phyloP scores from a whole-genome alignment of 106 monocot species.

The Gastrodia elata region DNA sequence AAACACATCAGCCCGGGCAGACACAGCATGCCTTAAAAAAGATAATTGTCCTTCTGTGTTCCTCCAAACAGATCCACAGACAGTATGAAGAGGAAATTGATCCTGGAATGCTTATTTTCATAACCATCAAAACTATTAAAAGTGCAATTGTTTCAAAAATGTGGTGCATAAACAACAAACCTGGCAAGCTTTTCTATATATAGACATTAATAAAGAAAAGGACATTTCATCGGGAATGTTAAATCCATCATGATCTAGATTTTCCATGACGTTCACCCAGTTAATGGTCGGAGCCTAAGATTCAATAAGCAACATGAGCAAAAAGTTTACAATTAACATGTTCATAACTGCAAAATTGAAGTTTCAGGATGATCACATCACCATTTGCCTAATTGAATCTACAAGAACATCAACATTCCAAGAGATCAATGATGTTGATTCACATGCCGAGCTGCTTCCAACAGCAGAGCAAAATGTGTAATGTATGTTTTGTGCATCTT shows the following conservation, averaged over 20 bases:
- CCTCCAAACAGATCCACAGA: slow-evolving; percentile 81
- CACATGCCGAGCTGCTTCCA: slow-evolving; percentile 34
- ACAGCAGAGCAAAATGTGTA: slow-evolving; percentile 58
- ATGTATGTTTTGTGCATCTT: slow-evolving; percentile 51
- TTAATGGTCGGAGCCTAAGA: slow-evolving; percentile 74
- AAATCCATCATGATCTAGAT: slow-evolving; percentile 87
- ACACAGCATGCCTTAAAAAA: slow-evolving; percentile 76
- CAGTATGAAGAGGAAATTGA: slow-evolving; percentile 76
- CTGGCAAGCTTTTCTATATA: slow-evolving; percentile 67
- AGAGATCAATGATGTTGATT: slow-evolving; percentile 38
- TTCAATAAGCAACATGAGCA: neutral
- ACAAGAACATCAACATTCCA: slow-evolving; percentile 91
- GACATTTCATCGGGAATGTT: slow-evolving; percentile 64
- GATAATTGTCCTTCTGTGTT: slow-evolving; percentile 94
- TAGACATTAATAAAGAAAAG: slow-evolving; percentile 69
- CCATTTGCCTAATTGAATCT: slow-evolving; percentile 80
- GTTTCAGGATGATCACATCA: slow-evolving; percentile 20
- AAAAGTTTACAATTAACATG: neutral
- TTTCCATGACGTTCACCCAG: slow-evolving; percentile 70
- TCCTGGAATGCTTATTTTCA: slow-evolving; percentile 36
- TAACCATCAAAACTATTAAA: neutral
- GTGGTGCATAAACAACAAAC: slow-evolving; percentile 17
- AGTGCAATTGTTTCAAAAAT: neutral
- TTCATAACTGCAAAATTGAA: neutral
- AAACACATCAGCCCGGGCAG: slow-evolving; percentile 55